These are phyloP conservation scores for Aegilops sharonensis DNA, from an alignment of 176 grass and related monocot species.

Conservation along the genomic window DNA sequence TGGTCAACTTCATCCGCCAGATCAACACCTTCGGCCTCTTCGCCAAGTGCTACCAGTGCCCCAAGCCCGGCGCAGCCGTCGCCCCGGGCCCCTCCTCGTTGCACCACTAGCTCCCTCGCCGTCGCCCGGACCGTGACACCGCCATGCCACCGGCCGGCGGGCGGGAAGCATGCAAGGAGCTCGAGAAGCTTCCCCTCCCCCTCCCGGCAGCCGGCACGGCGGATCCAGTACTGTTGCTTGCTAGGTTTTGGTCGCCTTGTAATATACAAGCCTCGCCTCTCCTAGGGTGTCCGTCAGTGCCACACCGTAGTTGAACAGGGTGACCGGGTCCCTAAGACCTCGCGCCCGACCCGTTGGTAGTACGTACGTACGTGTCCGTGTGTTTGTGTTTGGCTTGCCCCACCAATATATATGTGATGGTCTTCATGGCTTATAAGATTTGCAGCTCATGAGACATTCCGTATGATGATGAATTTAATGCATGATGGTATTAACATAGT, in stretches of 20 bases:
- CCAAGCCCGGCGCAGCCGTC: conserved; percentile 32
- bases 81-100: conserved; percentile 25
- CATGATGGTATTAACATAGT: neutral
- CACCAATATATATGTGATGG: conserved; percentile 39
- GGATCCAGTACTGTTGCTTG: conserved; percentile 26
- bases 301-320: conserved; percentile 28
- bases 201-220: neutral
- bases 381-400: conserved; percentile 51
- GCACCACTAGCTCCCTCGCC: conserved; percentile 28
- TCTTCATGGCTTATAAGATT: conserved; percentile 41
- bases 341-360: neutral
- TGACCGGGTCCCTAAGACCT: conserved; percentile 17
- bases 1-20: conserved; percentile 74
- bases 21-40: conserved; percentile 89
- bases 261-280: conserved; percentile 40
- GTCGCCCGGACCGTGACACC: too few relatives aligned
- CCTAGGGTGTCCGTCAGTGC: conserved; percentile 12
- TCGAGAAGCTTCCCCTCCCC: neutral
- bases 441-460: conserved; percentile 28
- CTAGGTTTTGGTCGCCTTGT: conserved; percentile 66
- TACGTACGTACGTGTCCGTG: conserved; percentile 18
- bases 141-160: neutral
- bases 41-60: conserved; percentile 91
- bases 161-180: neutral
- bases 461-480: conserved; percentile 27